Percentiles rank a stretch among this genome's conserved stretches.
Evolutionary conservation across 202 grass and related monocot genomes (phyloP).

Genomic region (Musa balbisiana): DNA sequence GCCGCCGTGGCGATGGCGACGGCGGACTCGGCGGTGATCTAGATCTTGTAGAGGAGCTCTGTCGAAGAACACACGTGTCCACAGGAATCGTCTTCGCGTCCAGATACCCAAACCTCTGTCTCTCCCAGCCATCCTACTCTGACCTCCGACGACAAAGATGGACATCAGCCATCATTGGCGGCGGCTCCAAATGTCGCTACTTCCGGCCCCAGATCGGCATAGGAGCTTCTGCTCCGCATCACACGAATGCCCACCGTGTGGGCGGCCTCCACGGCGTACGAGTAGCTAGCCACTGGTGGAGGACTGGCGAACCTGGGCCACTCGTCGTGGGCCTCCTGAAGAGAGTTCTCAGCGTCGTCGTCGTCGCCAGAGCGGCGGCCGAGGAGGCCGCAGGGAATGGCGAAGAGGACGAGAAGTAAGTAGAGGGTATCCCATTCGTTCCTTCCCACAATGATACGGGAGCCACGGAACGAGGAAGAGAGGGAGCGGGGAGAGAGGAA

Average conservation of each 20-base stretch:
- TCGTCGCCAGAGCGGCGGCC: constrained; percentile 30
- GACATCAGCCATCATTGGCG: constrained; percentile 41
- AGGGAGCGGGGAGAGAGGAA: constrained; percentile 51
- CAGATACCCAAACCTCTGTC: constrained; percentile 11
- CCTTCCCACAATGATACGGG: constrained; percentile 30
- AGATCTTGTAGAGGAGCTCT: background rate
- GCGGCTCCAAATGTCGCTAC: constrained; percentile 8
- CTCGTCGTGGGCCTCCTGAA: background rate
- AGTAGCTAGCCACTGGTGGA: background rate
- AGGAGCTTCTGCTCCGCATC: constrained; percentile 68
- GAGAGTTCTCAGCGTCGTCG: background rate
- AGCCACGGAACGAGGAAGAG: constrained; percentile 19
- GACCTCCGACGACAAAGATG: constrained; percentile 40
- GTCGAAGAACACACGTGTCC: constrained; percentile 49
- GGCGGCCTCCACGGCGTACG: background rate
- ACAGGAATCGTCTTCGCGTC: constrained; percentile 51
- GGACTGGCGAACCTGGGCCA: background rate
- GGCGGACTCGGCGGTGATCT: constrained; percentile 5
- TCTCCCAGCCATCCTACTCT: constrained; percentile 28
- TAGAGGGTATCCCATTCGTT: constrained; percentile 76
- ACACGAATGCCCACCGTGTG: constrained; percentile 33
- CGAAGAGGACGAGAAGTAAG: constrained; percentile 68
- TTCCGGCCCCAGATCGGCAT: constrained; percentile 51
- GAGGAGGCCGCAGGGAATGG: constrained; percentile 82
- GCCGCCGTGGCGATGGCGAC: background rate